Evolutionary conservation across 345 rosid species (phyloP), one percentile per base, ranked within the genome.

Genomic region (Erysimum cheiranthoides): DNA sequence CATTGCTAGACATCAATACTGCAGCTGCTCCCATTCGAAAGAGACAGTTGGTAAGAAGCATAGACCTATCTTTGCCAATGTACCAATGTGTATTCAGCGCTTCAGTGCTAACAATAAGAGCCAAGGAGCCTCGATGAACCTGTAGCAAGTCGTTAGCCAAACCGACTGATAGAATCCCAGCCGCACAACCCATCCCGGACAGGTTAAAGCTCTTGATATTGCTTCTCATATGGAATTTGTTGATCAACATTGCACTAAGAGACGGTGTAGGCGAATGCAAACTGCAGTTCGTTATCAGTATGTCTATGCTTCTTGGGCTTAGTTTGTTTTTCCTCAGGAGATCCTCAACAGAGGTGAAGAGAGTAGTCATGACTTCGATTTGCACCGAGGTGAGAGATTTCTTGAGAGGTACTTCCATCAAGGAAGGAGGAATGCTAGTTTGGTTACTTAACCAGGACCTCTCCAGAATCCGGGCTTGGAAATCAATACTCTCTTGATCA

Each of bases 21-120:
- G 90, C 90, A 2, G 93, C 87, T 13, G 89, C 80, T 10, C 92
- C 96, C 90, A 88, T 84, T n/a, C 90, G 83, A 54, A 86, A 88
- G 34, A 90, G 87, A 56, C 89, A 90, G 74, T 84, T 88, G 2
- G 82, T 78, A 14, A 88, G 82, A 56, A 85, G 82, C 96, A 88
- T 86, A n/a, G 89, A 83, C 18, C 79, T 38, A 34, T 86, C 84
- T 49, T 87, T 87, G 30, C 89, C 91, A 1, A 68, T 80, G 69
- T 87, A 84, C 82, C 85, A 75, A 61, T 90, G 81, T 18, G 76
- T 74, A 8, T 74, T 80, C 17, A 88, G 75, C 13, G 83, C 76
- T 78, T 87, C 89, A 0, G 88, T 78, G 80, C 91, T 83, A 8
- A 84, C 78, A 11, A 84, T 82, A 21, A 88, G 82, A 10, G 87